Conservation (phyloP, 805 yeast species). For the Spathaspora arborariae region DNA sequence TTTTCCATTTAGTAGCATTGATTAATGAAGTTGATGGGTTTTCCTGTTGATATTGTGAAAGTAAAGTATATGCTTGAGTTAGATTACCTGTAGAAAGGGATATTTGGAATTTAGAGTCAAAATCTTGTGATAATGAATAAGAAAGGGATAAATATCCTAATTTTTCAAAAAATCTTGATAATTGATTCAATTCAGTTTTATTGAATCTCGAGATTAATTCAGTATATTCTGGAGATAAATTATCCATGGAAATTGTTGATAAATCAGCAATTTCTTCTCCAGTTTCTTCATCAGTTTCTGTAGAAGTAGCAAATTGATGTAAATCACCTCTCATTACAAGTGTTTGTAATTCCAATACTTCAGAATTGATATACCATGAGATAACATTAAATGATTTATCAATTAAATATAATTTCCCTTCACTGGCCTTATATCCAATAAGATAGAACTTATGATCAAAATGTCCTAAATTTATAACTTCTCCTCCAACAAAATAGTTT, state of each 20-base stretch:
- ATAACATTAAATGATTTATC: constrained; percentile 86
- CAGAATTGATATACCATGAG: constrained; percentile 75
- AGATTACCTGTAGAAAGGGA: constrained; percentile 77
- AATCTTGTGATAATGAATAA: constrained; percentile 73
- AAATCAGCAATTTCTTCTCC: constrained; percentile 38
- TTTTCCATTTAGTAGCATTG: constrained; percentile 69
- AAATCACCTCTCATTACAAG: constrained; percentile 91
- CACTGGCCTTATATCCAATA: constrained; percentile 86
- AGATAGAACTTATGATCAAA: constrained; percentile 84
- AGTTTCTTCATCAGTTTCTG: constrained; percentile 31
- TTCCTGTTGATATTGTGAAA: constrained; percentile 29
- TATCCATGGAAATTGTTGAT: constrained; percentile 46
- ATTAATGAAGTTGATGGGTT: constrained; percentile 45
- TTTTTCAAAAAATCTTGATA: constrained; percentile 90
- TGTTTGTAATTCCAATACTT: constrained; percentile 93
- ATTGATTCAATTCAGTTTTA: constrained; percentile 64
- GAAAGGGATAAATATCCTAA: constrained; percentile 88
- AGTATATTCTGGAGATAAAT: constrained; percentile 49
- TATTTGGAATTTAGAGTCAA: constrained; percentile 88
- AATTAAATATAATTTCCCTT: constrained; percentile 82
- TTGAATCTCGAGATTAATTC: constrained; percentile 54
- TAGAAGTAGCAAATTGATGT: constrained; percentile 49
- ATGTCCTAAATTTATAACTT: constrained; percentile 87
- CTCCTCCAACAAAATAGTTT: constrained; percentile 93
- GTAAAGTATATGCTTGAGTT: constrained; percentile 58